These are phyloP conservation scores for Cryptosporidium tyzzeri DNA, from an alignment of 169 alveolate species.

Conservation along the genomic window DNA sequence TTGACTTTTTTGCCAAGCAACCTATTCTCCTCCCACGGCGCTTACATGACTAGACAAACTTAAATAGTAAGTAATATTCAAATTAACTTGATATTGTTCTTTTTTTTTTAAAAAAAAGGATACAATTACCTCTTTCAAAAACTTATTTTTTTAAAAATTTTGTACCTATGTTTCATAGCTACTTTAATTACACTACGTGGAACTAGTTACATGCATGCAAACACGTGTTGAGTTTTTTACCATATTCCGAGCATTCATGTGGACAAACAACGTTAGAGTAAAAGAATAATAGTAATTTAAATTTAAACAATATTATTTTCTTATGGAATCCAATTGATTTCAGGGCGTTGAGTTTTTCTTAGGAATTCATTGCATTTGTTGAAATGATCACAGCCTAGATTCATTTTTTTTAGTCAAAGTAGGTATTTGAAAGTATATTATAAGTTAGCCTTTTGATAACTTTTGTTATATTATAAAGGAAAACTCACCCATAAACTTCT, in stretches of 20 bases:
- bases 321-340: constrained; percentile 47
- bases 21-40: constrained; percentile 48
- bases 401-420: neutral
- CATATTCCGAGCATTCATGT: neutral
- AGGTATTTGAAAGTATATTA: neutral
- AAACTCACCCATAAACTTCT: constrained; percentile 43
- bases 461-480: neutral
- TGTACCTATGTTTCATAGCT: neutral
- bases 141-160: too few species aligned
- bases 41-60: constrained; percentile 42
- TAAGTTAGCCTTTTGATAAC: neutral
- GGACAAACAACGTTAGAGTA: constrained; percentile 1
- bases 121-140: neutral
- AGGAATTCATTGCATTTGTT: constrained; percentile 86
- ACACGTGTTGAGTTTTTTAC: constrained; percentile 1
- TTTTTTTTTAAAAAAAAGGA: too few species aligned
- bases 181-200: neutral
- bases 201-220: constrained; percentile 1
- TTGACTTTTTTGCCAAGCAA: constrained; percentile 43
- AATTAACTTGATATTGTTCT: neutral
- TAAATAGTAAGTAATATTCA: constrained; percentile 16
- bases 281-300: neutral
- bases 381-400: constrained; percentile 87
- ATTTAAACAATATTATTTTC: neutral
- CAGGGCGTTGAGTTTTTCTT: constrained; percentile 45